These are phyloP conservation scores for Fagus crenata DNA, from an alignment of 306 rosid species.

Conservation along the genomic window DNA sequence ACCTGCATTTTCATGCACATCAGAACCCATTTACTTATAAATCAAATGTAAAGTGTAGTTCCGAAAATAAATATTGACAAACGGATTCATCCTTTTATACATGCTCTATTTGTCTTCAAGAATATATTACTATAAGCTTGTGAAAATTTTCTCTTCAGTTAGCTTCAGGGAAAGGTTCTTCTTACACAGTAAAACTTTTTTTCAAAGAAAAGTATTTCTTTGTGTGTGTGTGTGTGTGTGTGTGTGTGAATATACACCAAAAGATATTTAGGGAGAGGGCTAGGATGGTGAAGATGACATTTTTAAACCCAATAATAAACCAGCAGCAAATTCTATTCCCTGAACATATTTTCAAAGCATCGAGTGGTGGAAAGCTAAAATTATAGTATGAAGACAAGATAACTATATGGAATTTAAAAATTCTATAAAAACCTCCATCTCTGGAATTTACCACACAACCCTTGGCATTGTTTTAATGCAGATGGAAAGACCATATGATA, in stretches of 20 bases:
- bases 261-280: neutral
- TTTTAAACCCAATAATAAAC: neutral
- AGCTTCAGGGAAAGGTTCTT: neutral
- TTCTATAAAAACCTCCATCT: neutral
- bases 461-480: neutral
- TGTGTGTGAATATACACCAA: no score
- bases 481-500: neutral
- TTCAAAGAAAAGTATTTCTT: neutral
- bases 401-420: neutral
- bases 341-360: neutral
- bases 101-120: neutral
- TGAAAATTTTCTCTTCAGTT: neutral
- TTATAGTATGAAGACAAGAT: neutral
- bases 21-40: conserved; percentile 6
- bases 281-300: neutral
- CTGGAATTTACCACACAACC: conserved; percentile 18
- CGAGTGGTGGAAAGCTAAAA: neutral
- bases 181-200: neutral
- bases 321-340: neutral
- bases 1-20: conserved; percentile 49
- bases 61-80: neutral
- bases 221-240: no score
- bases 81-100: neutral
- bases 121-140: neutral
- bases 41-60: neutral